These are phyloP conservation scores for Circinella umbellata DNA, from an alignment of 371 early-diverging fungal species.

Conservation along the genomic window DNA sequence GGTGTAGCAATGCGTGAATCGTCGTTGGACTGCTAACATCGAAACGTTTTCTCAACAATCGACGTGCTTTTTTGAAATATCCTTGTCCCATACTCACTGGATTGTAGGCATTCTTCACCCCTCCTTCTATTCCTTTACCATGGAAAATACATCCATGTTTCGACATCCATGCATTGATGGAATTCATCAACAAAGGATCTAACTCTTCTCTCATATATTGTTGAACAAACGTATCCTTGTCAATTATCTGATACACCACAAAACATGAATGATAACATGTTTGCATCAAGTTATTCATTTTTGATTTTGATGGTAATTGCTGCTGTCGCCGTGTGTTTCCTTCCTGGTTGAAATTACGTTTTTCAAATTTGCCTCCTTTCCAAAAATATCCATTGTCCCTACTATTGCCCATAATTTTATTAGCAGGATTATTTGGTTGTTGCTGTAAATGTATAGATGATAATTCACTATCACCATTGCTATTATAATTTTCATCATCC, in stretches of 20 bases:
- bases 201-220: conserved; percentile 42
- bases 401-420: too few species aligned
- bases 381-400: conserved; percentile 33
- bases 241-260: conserved; percentile 60
- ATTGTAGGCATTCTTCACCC: conserved; percentile 8
- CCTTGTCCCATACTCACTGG: conserved; percentile 58
- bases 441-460: not conserved
- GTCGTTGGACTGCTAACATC: conserved; percentile 59
- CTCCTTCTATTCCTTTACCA: not conserved
- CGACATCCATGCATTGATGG: conserved; percentile 64
- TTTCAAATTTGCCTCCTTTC: conserved; percentile 52
- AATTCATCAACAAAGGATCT: conserved; percentile 57
- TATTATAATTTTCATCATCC: not conserved
- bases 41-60: conserved; percentile 62
- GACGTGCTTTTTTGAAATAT: conserved; percentile 61
- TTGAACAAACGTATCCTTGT: conserved; percentile 53
- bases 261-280: conserved; percentile 62
- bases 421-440: not conserved
- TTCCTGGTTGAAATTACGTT: conserved; percentile 17
- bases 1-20: conserved; percentile 60
- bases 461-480: not conserved
- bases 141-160: conserved; percentile 63
- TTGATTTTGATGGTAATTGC: conserved; percentile 34
- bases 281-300: conserved; percentile 49
- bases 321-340: not conserved